Percentiles rank a stretch among this genome's conserved stretches.
These are phyloP conservation scores for Hyparrhenia diplandra DNA, from an alignment of 176 grass and related monocot species.

Conservation along the genomic window DNA sequence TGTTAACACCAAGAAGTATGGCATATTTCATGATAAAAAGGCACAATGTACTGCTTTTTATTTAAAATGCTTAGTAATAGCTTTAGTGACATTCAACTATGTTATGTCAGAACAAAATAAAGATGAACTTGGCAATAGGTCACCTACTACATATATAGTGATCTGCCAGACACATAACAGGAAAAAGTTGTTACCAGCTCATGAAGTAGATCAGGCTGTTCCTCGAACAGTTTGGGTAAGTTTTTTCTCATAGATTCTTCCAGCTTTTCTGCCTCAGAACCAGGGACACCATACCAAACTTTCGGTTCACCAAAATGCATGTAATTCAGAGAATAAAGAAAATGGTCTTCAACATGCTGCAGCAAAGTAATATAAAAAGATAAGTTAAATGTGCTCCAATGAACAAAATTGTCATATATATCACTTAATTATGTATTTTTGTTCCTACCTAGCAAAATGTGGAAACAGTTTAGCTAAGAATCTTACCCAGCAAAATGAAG, in stretches of 20 bases:
- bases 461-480: conserved; percentile 28
- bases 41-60: neutral
- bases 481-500: conserved; percentile 97
- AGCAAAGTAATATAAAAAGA: conserved; percentile 3
- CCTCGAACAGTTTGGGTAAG: conserved; percentile 81
- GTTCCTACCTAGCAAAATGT: neutral
- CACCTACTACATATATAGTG: neutral
- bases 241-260: conserved; percentile 92
- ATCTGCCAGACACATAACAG: neutral
- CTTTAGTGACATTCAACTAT: neutral
- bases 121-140: neutral
- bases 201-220: conserved; percentile 94
- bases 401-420: conserved; percentile 5
- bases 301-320: conserved; percentile 99
- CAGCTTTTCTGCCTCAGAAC: conserved; percentile 66
- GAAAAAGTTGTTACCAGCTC: conserved; percentile 64
- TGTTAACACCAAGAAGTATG: neutral
- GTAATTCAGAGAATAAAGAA: conserved; percentile 95
- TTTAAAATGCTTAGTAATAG: neutral
- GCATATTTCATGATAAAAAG: neutral
- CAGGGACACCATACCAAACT: conserved; percentile 91
- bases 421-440: neutral
- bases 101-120: neutral
- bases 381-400: conserved; percentile 1
- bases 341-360: conserved; percentile 99